Base-by-base conservation (phyloP, 306 rosid species). In the Aeschynomene evenia region DNA sequence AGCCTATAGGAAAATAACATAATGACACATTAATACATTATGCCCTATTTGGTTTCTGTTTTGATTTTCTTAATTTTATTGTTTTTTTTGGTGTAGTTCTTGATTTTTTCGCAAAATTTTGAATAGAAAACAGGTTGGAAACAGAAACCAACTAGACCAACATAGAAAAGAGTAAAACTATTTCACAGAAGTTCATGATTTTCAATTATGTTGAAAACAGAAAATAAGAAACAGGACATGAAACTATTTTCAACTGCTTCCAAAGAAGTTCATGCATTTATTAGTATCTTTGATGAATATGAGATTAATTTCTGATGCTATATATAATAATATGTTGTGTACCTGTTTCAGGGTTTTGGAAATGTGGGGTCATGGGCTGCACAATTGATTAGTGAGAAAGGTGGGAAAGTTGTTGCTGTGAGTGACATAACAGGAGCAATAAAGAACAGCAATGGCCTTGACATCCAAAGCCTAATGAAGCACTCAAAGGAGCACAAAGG, bases 341-440 rank as follows among this genome's bases (percentile, higher is more conserved):
- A 3, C 52, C 2, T 68, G 1, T n/a, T 72, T 82, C 82, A 90
- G 98, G 97, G 98, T 75, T 94, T 90, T 73, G 98, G 98, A 50
- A 94, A 94, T 55, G 97, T 94, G 45, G 98, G 98, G 19, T 94
- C 98, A 4, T 94, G 98, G 97, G 98, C 98, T 49, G 98, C 98
- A 18, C 85, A 78, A 31, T 79, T 94, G 49, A 87, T 88, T 21
- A 83, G 78, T 74, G 89, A 90, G 83, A 79, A 69, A 39, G 97
- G 97, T 66, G 98, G 98, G 10, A 90, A 84, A 73, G 73, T 94
- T 59, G 91, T 90, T 56, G 98, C 98, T 45, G 95, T 88, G 72
- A 90, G 98, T 82, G 98, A 94, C 70, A 84, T 94, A 39, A 87
- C 80, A 45, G 98, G 98, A 77, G 98, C 97, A 70, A 78, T 94